Evolutionary conservation across 108 stramenopile species (phyloP).

Genomic region (Skeletonema grethae): DNA sequence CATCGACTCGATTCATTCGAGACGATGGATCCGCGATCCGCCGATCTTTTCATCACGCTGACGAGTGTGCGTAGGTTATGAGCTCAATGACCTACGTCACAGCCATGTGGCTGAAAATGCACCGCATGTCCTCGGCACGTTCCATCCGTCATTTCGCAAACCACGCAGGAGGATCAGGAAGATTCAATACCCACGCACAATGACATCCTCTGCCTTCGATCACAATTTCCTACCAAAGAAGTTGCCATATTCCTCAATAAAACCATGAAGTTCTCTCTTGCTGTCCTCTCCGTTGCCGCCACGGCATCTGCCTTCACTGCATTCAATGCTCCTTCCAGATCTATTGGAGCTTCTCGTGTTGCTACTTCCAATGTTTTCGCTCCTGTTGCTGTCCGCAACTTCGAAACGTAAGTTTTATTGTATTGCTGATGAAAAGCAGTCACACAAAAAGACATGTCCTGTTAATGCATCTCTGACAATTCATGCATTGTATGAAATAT

Average conservation of each 20-base stretch:
- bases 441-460: too few relatives aligned
- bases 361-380: constrained; percentile 20
- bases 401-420: constrained; percentile 35
- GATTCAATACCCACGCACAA: too few relatives aligned
- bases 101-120: neutral
- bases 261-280: constrained; percentile 56
- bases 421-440: neutral
- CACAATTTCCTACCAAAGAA: constrained; percentile 8
- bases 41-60: neutral
- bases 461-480: neutral
- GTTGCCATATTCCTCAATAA: constrained; percentile 2
- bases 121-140: neutral
- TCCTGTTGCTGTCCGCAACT: constrained; percentile 25
- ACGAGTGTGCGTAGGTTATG: neutral
- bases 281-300: constrained; percentile 49
- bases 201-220: neutral
- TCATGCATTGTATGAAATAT: neutral
- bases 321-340: constrained; percentile 17
- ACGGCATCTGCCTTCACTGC: constrained; percentile 57
- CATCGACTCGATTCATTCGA: too few relatives aligned
- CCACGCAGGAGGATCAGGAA: neutral
- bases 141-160: too few relatives aligned
- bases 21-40: too few relatives aligned
- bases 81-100: neutral
- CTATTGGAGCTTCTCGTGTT: constrained; percentile 22